Base-by-base conservation (phyloP, 306 rosid species). In the Citrullus colocynthis region DNA sequence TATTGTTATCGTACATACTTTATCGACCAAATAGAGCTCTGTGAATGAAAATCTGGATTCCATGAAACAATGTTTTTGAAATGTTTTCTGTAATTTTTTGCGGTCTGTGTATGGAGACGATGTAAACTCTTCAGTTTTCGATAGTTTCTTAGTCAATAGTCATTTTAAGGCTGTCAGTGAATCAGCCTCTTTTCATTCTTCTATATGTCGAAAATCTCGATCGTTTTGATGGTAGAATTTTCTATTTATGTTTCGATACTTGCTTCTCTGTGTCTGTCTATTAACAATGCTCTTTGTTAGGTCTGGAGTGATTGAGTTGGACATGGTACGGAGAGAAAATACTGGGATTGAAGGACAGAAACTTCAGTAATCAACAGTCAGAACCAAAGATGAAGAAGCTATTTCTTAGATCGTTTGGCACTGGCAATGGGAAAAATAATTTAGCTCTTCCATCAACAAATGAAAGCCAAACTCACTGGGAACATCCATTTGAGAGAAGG, bases 391-490 rank as follows among this genome's bases (percentile, higher is more conserved):
- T 76, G 79, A 76, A 58, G 79, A 76, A 76, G 41, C 60, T 76
- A 37, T 76, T 21, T 58, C 28, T 76, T 16, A 57, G 79, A 59
- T 76, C 79, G 37, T 75, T 58, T 75, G 34, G 21, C 28, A 75
- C 21, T 57, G 34, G 79, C 9, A 34, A 87, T 81, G 98, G 89
- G 58, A 86, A 82, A 83, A 84, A 54, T 57, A 82, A 84, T 58
- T 79, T 75, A 57, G 77, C 82, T 80, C 82, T 91, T 18, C 82
- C 98, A 18, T 75, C 81, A 45, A 60, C 93, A 67, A 77, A 78
- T 52, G 88, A 83, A 13, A 86, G 88, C 80, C 86, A 88, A 77
- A 21, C 58, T 76, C 51, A 83, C 37, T 84, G 89, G 96, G 93
- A 87, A 78, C 82, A 84, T 75, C 78, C 76, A 17, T 87, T 86